Percentiles rank a stretch among this genome's conserved stretches.
phyloP scores from a whole-genome alignment of 176 grass and related monocot genomes.

The Saccharum officinarum region DNA sequence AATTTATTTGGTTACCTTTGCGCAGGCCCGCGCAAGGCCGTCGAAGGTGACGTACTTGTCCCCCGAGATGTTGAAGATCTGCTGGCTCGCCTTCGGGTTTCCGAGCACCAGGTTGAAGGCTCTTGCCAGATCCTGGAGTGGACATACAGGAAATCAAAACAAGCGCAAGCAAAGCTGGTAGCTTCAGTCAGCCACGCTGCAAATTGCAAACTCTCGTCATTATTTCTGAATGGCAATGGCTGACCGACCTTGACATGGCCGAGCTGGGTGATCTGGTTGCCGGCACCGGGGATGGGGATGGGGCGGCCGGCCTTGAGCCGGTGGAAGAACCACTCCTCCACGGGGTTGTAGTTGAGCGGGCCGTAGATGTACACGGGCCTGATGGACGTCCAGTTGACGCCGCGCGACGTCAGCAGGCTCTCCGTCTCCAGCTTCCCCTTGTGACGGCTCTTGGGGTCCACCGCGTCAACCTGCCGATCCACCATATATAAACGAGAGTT shows the following conservation, averaged over 20 bases:
- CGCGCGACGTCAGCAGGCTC: constrained; percentile 63
- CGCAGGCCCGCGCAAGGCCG: constrained; percentile 86
- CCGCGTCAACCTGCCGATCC: constrained; percentile 55
- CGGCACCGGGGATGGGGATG: constrained; percentile 75
- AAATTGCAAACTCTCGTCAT: not conserved
- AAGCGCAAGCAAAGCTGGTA: not conserved
- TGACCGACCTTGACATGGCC: constrained; percentile 83
- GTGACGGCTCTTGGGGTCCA: constrained; percentile 95
- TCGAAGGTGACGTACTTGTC: constrained; percentile 96
- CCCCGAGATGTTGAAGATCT: constrained; percentile 98
- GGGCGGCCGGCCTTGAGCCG: constrained; percentile 86
- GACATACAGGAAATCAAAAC: not conserved
- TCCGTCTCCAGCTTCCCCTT: constrained; percentile 99
- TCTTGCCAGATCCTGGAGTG: constrained; percentile 65
- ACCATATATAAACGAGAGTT: not conserved
- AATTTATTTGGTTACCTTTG: constrained; percentile 54
- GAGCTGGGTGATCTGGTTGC: constrained; percentile 95
- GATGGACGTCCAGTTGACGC: constrained; percentile 92
- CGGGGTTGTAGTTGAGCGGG: constrained; percentile 96
- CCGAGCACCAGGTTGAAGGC: constrained; percentile 68
- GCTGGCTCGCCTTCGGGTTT: constrained; percentile 83
- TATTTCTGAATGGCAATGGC: not conserved
- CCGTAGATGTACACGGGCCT: constrained; percentile 97
- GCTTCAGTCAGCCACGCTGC: not conserved
- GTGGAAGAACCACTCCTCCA: constrained; percentile 99